A percentile compares a stretch with the other conserved stretches of the same genome.
Evolutionary conservation across 2,329 filamentous ascomycete genomes (phyloP).

Genomic region (Moelleriella libera): DNA sequence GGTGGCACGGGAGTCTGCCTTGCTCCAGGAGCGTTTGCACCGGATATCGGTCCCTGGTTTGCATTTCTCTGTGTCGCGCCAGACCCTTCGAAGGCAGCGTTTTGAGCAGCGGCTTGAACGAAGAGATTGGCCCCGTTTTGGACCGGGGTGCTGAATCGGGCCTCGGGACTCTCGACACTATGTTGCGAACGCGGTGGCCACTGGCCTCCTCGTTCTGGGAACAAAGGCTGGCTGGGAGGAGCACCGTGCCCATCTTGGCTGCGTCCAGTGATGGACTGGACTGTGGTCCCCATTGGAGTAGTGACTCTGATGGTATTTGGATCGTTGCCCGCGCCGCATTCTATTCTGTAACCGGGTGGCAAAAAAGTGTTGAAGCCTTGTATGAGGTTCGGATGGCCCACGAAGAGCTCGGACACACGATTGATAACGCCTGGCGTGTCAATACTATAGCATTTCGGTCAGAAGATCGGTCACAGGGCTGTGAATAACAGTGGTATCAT

Average conservation of each 20-base stretch:
- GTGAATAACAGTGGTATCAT: neutral
- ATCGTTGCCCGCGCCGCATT: constrained; percentile 86
- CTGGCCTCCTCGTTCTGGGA: constrained; percentile 32
- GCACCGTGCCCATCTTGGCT: constrained; percentile 28
- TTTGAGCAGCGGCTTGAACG: constrained; percentile 24
- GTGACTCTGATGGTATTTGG: constrained; percentile 94
- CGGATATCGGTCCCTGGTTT: constrained; percentile 19
- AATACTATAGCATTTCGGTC: constrained; percentile 41
- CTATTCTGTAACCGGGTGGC: constrained; percentile 88
- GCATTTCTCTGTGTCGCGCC: constrained; percentile 17
- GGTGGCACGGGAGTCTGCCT: constrained; percentile 43
- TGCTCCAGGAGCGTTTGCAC: constrained; percentile 35
- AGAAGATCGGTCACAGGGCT: constrained; percentile 27
- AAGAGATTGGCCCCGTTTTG: constrained; percentile 35
- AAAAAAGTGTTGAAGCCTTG: constrained; percentile 98
- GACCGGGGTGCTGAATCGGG: constrained; percentile 43
- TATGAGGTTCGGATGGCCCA: constrained; percentile 86
- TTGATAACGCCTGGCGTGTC: constrained; percentile 97
- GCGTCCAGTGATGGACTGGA: constrained; percentile 63
- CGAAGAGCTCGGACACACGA: constrained; percentile 87
- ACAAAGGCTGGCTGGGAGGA: constrained; percentile 26
- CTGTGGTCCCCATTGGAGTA: constrained; percentile 93
- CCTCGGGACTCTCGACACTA: constrained; percentile 49
- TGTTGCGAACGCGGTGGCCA: constrained; percentile 45
- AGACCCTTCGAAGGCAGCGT: constrained; percentile 17